Evolutionary conservation across 2,329 filamentous ascomycete genomes (phyloP).

Genomic region (Xylaria sp.): DNA sequence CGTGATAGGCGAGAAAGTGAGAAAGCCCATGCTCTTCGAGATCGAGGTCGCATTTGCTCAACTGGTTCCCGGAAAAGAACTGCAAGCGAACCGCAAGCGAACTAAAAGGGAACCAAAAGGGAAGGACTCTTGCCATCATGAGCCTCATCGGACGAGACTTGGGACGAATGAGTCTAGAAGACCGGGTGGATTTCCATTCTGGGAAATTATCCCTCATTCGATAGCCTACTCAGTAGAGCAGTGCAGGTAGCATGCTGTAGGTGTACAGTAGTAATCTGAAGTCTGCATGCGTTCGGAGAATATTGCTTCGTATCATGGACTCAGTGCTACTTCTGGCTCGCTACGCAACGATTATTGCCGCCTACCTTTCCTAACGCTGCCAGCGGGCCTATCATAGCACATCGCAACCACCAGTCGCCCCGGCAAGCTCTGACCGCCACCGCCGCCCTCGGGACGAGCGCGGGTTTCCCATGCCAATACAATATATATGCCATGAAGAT

Average conservation of each 20-base stretch:
- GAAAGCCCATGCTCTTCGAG: constrained; percentile 8
- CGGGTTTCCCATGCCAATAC: neutral
- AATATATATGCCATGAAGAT: constrained; percentile 3
- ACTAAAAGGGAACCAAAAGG: constrained; percentile 2
- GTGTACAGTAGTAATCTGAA: constrained; percentile 11
- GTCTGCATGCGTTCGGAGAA: constrained; percentile 20
- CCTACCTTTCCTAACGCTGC: neutral
- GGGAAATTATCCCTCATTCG: constrained; percentile 19
- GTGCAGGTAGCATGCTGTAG: neutral
- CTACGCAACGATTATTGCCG: neutral
- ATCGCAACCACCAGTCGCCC: neutral
- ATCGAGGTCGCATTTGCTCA: constrained; percentile 3
- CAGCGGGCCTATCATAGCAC: no score
- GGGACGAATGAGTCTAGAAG: constrained; percentile 4
- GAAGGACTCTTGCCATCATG: constrained; percentile 7
- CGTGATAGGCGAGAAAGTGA: constrained; percentile 7
- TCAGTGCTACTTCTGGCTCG: neutral
- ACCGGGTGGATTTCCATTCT: constrained; percentile 21
- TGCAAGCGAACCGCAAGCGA: constrained; percentile 19
- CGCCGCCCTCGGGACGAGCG: neutral
- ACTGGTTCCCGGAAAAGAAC: constrained; percentile 23
- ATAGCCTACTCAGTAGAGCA: constrained; percentile 1
- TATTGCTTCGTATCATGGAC: constrained; percentile 16
- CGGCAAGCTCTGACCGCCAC: constrained; percentile 2
- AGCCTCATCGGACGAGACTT: constrained; percentile 21